phyloP scores from a whole-genome alignment of 1,284 basidiomycete genomes.

The Marasmius sp. region DNA sequence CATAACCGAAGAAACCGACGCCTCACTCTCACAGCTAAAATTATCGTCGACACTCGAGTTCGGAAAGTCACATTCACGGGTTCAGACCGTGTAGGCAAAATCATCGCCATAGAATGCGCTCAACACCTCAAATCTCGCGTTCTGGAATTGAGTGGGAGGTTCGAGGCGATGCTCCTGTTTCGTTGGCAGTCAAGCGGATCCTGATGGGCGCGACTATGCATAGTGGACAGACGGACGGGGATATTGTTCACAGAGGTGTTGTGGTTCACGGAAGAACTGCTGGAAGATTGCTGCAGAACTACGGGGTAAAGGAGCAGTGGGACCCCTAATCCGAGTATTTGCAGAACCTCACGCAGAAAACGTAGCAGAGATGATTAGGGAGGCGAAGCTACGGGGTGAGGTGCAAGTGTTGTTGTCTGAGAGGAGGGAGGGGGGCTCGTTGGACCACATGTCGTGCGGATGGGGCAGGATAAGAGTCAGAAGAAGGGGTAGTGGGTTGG shows the following conservation, averaged over 20 bases:
- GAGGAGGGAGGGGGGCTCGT: conserved; percentile 42
- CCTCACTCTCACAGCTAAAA: conserved; percentile 43
- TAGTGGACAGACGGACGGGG: conserved; percentile 69
- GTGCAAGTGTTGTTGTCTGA: conserved; percentile 54
- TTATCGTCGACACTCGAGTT: too few relatives aligned
- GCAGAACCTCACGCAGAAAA: conserved; percentile 48
- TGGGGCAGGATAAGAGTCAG: too few relatives aligned
- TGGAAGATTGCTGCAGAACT: conserved; percentile 30
- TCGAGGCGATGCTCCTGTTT: conserved; percentile 60
- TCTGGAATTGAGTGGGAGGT: conserved; percentile 78
- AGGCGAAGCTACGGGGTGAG: conserved; percentile 51
- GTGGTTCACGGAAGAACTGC: conserved; percentile 35
- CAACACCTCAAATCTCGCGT: conserved; percentile 74
- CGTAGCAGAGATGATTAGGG: conserved; percentile 47
- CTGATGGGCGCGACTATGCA: conserved; percentile 60
- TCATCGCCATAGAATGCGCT: conserved; percentile 71
- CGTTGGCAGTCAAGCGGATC: conserved; percentile 55
- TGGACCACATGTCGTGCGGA: conserved; percentile 55
- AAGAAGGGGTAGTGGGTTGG: conserved; percentile 51
- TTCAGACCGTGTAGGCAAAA: conserved; percentile 65
- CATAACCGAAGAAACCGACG: conserved; percentile 46
- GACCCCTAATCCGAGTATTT: conserved; percentile 55
- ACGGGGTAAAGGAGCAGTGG: conserved; percentile 29
- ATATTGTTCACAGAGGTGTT: conserved; percentile 60
- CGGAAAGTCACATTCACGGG: conserved; percentile 68